Evolutionary conservation across 306 rosid species (phyloP).

Genomic region (Quercus alba): DNA sequence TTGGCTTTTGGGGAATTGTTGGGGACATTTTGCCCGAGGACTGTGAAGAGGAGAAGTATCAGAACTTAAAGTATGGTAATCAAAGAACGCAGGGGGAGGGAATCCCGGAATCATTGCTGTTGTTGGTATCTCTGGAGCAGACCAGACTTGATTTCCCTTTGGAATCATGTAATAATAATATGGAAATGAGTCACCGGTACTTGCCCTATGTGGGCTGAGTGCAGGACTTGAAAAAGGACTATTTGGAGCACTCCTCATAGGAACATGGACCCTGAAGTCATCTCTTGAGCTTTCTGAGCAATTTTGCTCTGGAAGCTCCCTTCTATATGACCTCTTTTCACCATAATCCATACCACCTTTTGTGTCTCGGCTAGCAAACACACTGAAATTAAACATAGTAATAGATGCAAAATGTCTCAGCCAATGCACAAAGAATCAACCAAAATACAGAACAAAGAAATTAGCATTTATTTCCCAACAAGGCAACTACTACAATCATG

Average conservation of each 20-base stretch:
- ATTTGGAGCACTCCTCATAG: constrained; percentile 58
- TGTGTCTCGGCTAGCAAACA: constrained; percentile 36
- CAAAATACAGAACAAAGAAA: not conserved
- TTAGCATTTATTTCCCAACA: not conserved
- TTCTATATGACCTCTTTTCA: constrained; percentile 35
- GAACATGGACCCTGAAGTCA: constrained; percentile 36
- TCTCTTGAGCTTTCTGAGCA: constrained; percentile 13
- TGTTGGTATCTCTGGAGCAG: constrained; percentile 70
- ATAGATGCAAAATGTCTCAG: not conserved
- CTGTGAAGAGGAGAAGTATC: constrained; percentile 72
- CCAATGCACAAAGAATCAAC: not conserved
- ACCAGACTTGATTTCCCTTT: constrained; percentile 61
- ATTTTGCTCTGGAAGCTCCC: constrained; percentile 23
- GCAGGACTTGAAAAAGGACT: constrained; percentile 71
- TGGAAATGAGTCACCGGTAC: constrained; percentile 40
- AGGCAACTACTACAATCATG: not conserved
- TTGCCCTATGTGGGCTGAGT: constrained; percentile 44
- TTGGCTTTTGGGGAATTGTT: constrained; percentile 42
- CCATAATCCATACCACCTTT: constrained; percentile 29
- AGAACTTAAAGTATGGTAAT: constrained; percentile 31
- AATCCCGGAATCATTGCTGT: constrained; percentile 19
- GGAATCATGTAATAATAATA: constrained; percentile 39
- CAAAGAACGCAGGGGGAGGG: constrained; percentile 51
- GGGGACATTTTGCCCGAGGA: constrained; percentile 44
- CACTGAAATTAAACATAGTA: constrained; percentile 32